Conservation (phyloP, 2,329 filamentous ascomycete genomes). For the Beauveria asiatica region DNA sequence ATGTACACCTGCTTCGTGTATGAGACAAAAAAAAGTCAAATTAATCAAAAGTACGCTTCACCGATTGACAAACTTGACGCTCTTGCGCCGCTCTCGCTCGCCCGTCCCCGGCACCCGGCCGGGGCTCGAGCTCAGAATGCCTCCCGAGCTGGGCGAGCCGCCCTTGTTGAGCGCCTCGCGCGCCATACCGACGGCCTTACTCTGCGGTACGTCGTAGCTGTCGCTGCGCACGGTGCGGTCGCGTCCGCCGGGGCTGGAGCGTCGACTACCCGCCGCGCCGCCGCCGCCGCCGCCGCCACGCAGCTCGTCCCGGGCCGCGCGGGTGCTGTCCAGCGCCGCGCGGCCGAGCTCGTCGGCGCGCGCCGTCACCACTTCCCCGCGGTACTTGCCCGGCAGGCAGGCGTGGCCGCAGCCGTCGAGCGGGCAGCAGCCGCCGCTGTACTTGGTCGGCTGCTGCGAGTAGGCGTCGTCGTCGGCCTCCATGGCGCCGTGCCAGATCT, state of each 20-base stretch:
- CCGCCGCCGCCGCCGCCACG: conserved; percentile 13
- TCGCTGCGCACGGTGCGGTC: conserved; percentile 33
- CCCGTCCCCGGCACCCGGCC: conserved; percentile 26
- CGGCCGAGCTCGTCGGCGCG: conserved; percentile 45
- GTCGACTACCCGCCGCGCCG: conserved; percentile 15
- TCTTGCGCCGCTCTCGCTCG: conserved; percentile 51
- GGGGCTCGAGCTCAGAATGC: conserved; percentile 43
- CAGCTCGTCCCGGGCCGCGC: conserved; percentile 17
- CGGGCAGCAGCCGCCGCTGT: conserved; percentile 51
- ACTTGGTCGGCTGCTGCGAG: conserved; percentile 19
- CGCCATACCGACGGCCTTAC: conserved; percentile 51
- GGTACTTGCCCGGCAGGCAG: conserved; percentile 50
- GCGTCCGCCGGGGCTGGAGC: conserved; percentile 19
- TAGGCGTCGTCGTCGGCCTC: conserved; percentile 18
- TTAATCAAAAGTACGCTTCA: not conserved
- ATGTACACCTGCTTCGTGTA: not conserved
- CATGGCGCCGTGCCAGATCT: conserved; percentile 45
- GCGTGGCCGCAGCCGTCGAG: conserved; percentile 58
- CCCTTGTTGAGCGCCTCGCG: conserved; percentile 40
- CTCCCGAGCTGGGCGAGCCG: conserved; percentile 14
- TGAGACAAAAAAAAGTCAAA: not conserved
- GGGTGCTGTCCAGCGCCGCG: conserved; percentile 33
- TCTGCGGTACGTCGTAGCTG: conserved; percentile 47
- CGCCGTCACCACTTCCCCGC: conserved; percentile 36
- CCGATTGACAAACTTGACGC: conserved; percentile 50